Evolutionary conservation across 495 filamentous ascomycete species (phyloP).

Genomic region (Aspergillus funiculosus): DNA sequence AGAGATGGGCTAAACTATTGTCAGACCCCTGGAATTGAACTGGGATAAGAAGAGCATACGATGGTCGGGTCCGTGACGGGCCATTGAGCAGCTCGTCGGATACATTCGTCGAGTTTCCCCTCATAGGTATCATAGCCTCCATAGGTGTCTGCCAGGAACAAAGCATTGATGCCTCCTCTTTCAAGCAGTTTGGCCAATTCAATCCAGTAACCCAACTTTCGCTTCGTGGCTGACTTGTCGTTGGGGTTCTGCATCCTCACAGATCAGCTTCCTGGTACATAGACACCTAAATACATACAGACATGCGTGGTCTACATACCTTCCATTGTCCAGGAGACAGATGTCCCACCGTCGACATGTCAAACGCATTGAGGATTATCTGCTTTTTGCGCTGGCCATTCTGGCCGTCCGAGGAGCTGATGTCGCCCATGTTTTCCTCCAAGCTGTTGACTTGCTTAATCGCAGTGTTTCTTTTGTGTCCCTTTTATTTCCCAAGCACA

Average conservation of each 20-base stretch:
- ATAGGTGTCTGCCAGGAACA: constrained; percentile 59
- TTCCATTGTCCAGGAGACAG: constrained; percentile 60
- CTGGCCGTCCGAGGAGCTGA: not conserved
- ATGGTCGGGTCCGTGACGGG: constrained; percentile 52
- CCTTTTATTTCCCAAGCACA: not conserved
- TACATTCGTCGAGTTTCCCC: constrained; percentile 47
- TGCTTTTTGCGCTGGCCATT: constrained; percentile 48
- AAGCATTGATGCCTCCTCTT: constrained; percentile 50
- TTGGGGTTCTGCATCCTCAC: constrained; percentile 39
- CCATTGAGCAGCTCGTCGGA: constrained; percentile 51
- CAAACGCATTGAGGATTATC: constrained; percentile 61
- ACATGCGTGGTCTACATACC: constrained; percentile 28
- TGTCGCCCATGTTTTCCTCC: constrained; percentile 9
- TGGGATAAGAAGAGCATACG: constrained; percentile 29
- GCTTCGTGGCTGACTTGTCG: constrained; percentile 53
- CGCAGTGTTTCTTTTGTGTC: not conserved
- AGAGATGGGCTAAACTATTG: constrained; percentile 30
- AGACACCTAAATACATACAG: too few relatives aligned
- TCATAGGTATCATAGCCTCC: constrained; percentile 55
- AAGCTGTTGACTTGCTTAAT: not conserved
- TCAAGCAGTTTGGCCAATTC: constrained; percentile 56
- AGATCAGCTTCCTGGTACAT: not conserved
- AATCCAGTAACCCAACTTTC: constrained; percentile 53
- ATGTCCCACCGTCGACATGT: constrained; percentile 57
- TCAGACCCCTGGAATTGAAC: constrained; percentile 7